Evolutionary conservation across 768 basidiomycete species (phyloP), one percentile per base, ranked within the genome.

Genomic region (Suillus hirtellus): DNA sequence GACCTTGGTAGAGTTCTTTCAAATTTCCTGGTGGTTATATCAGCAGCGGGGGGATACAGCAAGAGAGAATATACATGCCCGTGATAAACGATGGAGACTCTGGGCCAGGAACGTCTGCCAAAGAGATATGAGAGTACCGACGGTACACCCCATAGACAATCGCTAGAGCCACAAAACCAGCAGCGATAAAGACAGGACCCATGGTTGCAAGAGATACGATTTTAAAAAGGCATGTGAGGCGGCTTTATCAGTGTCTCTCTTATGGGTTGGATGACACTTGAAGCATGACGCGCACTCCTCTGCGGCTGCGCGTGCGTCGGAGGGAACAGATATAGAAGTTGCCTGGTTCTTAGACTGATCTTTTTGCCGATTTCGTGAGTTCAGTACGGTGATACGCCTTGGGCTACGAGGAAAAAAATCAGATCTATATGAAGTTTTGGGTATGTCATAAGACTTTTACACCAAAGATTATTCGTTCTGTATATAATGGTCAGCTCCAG

Each of bases 1-100:
- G 67, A 34, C 60, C 60, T 64, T 70, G 76, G 40, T 67, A 72
- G 17, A 76, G 9, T 21, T 78, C 72, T 4, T 63, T 53, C 42
- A 75, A 46, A 64, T 76, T 71, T 12, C 75, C 75, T 76, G 55
- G 2, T 15, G 24, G 10, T 9, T 21, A 61, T 6, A 52, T 72
- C 44, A 66, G 55, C 75, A 72, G 19, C 71, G 74, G 74, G 60
- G 53, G 50, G 8, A 34, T 42, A 15, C 6, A 14, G 42, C 4
- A 60, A n/a, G 63, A n/a, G 21, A 21, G 15, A 15, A 42, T 27
- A 19, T 17, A 27, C 46, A 21, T 60, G 64, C 71, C 68, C n/a
- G 64, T 53, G 43, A 71, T 1, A 31, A 74, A 72, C 1, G 71
- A 74, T 14, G 71, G 35, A 15, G 69, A 47, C 11, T 63, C 68